phyloP scores from a whole-genome alignment of 106 monocot genomes.

The Acanthochlamys bracteata region DNA sequence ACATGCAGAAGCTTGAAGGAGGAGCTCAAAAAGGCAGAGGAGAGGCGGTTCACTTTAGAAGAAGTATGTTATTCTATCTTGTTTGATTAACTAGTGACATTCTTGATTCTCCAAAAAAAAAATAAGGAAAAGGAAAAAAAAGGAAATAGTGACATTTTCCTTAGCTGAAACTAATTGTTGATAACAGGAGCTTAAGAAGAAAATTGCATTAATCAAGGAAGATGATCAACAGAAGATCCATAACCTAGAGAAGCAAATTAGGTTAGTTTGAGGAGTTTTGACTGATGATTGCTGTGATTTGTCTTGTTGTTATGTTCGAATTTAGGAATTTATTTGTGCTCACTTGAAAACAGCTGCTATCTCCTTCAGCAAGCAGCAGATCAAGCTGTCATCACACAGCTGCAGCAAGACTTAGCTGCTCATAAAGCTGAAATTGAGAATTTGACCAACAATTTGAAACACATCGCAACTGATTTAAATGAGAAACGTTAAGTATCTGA shows the following conservation, averaged over 20 bases:
- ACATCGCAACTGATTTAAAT: conserved; percentile 29
- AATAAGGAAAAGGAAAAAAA: too few species aligned
- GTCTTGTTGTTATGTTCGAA: too few species aligned
- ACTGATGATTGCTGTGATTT: conserved; percentile 7
- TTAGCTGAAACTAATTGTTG: conserved; percentile 3
- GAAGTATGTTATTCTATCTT: conserved; percentile 25
- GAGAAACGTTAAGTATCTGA: conserved; percentile 26
- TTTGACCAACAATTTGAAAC: conserved; percentile 24
- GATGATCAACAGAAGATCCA: conserved; percentile 33
- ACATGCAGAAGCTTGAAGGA: conserved; percentile 42
- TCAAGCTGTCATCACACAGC: conserved; percentile 24
- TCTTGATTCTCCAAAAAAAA: too few species aligned
- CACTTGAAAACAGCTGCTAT: conserved; percentile 22
- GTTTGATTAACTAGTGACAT: background rate
- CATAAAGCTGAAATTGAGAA: conserved; percentile 28
- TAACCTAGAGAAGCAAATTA: conserved; percentile 41
- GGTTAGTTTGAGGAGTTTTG: conserved; percentile 18
- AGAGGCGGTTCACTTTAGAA: conserved; percentile 23
- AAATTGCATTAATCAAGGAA: conserved; percentile 22
- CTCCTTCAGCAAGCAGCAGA: conserved; percentile 35
- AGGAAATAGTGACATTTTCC: too few species aligned
- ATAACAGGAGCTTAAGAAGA: conserved; percentile 41
- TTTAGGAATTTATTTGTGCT: too few species aligned
- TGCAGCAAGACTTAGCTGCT: conserved; percentile 37
- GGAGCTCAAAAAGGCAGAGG: conserved; percentile 42